Evolutionary conservation across 345 rosid genomes (phyloP), one percentile per base, ranked within the genome.

Genomic region (Syzygium jambos): DNA sequence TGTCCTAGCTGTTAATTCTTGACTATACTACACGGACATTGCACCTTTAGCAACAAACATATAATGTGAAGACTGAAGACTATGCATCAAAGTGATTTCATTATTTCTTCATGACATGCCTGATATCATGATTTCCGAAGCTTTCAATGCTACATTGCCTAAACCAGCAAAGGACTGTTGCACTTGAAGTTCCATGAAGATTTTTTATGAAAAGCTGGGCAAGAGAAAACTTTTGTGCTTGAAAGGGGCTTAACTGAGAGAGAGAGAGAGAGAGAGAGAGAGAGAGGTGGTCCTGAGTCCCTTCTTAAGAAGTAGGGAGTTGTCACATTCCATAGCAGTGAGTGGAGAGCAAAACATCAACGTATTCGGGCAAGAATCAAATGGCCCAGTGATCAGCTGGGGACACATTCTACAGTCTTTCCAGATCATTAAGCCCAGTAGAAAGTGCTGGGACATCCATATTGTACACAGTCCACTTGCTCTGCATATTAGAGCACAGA

Each of bases 301-400:
- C 46, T 85, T 88, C 16, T 54, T 34, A 29, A 52, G 56, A 84
- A 86, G 29, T 59, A 86, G 49, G 49, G 91, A 88, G 83, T 68
- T 63, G 90, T 90, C 90, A 87, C 86, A 82, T 59, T 85, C 89
- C 84, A 63, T 61, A 38, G 49, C 80, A 73, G 25, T 73, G 80
- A 73, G 80, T 73, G 80, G 80, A 73, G 25, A 34, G 80, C 46
- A 34, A 73, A 73, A 34, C 80, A 73, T 34, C 25, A 11, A 22
- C 61, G 22, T 34, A 41, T 73, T 34, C 22, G 46, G 80, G 49
- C 13, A 25, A 19, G 46, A 73, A 73, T 73, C 80, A 19, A 73
- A 73, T 73, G 49, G 80, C 49, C 80, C 10, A 25, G 49, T 11
- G 80, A 73, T 73, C 80, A 34, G 80, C 49, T 73, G 80, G 49